These are phyloP conservation scores for Ceratobasidium sp. DNA, from an alignment of 1,284 basidiomycete genomes.

Conservation along the genomic window DNA sequence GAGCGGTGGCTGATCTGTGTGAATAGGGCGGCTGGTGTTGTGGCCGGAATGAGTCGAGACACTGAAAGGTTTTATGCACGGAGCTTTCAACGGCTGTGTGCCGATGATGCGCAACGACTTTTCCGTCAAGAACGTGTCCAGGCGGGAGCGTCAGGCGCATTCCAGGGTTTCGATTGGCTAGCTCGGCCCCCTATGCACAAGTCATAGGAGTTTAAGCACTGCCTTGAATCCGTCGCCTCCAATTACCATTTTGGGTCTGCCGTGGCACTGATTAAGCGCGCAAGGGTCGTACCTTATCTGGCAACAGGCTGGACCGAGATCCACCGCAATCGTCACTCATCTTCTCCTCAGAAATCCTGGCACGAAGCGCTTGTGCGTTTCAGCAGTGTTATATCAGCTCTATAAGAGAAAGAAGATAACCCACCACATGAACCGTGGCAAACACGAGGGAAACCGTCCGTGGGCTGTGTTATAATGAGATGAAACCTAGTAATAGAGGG, in stretches of 20 bases:
- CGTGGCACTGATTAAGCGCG: slow-evolving; percentile 23
- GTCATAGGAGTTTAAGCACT: slow-evolving; percentile 25
- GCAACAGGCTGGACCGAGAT: background rate
- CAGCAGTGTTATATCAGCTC: slow-evolving; percentile 1
- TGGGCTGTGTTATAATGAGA: slow-evolving; percentile 16
- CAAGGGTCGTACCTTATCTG: slow-evolving; percentile 12
- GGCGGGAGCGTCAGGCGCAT: background rate
- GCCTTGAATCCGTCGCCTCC: slow-evolving; percentile 30
- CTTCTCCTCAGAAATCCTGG: slow-evolving; percentile 19
- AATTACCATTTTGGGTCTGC: slow-evolving; percentile 21
- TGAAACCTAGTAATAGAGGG: slow-evolving; percentile 7
- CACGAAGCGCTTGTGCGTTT: slow-evolving; percentile 25
- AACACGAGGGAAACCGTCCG: background rate
- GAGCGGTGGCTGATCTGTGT: slow-evolving; percentile 23
- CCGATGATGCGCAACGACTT: slow-evolving; percentile 23
- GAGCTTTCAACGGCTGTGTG: slow-evolving; percentile 32
- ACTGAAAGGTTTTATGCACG: slow-evolving; percentile 16
- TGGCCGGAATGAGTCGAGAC: slow-evolving; percentile 25
- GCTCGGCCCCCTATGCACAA: slow-evolving; percentile 18
- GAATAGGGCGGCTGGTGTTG: slow-evolving; percentile 24
- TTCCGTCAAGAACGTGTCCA: slow-evolving; percentile 33
- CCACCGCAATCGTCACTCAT: slow-evolving; percentile 13
- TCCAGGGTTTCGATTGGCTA: slow-evolving; percentile 8
- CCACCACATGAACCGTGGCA: slow-evolving; percentile 5
- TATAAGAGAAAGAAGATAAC: background rate